These are phyloP conservation scores for Pythium dissimile DNA, from an alignment of 352 stramenopile species.

Conservation along the genomic window DNA sequence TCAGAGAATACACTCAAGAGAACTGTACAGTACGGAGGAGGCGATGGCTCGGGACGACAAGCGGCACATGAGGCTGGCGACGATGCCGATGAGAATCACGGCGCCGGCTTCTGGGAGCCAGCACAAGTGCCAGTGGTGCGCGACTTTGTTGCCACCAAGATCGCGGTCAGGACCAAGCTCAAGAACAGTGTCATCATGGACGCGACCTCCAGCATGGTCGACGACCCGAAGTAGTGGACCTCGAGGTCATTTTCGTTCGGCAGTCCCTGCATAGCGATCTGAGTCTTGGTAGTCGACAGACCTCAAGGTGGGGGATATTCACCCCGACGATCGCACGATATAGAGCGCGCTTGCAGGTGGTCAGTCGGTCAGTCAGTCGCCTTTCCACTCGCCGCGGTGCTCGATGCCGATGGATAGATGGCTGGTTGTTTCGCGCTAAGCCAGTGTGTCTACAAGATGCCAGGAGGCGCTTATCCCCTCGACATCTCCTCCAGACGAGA, in stretches of 20 bases:
- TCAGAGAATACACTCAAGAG: not conserved
- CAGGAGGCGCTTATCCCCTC: no score
- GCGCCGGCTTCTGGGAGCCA: constrained; percentile 27
- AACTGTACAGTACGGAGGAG: constrained; percentile 18
- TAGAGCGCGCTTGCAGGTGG: not conserved
- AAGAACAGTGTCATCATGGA: constrained; percentile 31
- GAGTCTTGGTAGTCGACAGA: no score
- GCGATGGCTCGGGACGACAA: constrained; percentile 24
- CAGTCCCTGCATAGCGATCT: constrained; percentile 19
- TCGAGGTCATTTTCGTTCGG: constrained; percentile 29
- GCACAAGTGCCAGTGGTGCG: constrained; percentile 27
- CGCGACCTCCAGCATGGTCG: constrained; percentile 28
- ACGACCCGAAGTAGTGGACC: constrained; percentile 18
- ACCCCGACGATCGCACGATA: not conserved
- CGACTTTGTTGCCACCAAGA: constrained; percentile 33
- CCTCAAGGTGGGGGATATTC: no score
- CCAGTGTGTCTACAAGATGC: no score
- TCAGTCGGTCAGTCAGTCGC: no score
- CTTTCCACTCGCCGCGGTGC: no score
- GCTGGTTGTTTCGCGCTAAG: no score
- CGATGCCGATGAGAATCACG: constrained; percentile 28
- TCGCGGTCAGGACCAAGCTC: constrained; percentile 18
- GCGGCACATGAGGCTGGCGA: constrained; percentile 20
- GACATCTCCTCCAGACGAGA: no score
- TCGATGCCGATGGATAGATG: not conserved